Evolutionary conservation across 2,329 filamentous ascomycete genomes (phyloP).

Genomic region (Colletotrichum spinosum): DNA sequence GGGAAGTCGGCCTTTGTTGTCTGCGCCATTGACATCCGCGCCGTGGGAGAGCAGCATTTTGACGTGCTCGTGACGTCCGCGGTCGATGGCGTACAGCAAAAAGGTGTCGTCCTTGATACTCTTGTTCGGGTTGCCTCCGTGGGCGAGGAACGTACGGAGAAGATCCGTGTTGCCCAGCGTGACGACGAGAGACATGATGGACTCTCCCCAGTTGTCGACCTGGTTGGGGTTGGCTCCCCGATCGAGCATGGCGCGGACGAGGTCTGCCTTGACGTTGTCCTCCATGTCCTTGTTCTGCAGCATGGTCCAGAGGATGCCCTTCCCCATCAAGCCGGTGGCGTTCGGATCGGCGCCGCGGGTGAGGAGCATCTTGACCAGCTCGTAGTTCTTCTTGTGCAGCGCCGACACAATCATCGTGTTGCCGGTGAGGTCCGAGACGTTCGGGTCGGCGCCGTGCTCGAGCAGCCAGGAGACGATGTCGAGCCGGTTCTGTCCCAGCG

Average conservation of each 20-base stretch:
- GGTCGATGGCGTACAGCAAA: conserved; percentile 46
- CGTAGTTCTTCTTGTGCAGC: conserved; percentile 43
- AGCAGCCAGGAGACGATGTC: conserved; percentile 50
- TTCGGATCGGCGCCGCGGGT: conserved; percentile 40
- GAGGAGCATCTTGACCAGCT: conserved; percentile 36
- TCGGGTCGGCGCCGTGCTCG: conserved; percentile 47
- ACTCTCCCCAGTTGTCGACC: conserved; percentile 43
- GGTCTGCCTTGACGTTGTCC: conserved; percentile 21
- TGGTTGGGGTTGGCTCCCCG: conserved; percentile 36
- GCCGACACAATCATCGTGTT: conserved; percentile 48
- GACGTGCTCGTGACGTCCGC: conserved; percentile 40
- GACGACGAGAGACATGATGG: conserved; percentile 38
- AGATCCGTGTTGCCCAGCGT: conserved; percentile 30
- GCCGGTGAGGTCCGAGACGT: conserved; percentile 45
- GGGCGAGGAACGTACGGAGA: conserved; percentile 33
- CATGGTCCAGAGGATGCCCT: conserved; percentile 26
- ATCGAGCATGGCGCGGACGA: conserved; percentile 18
- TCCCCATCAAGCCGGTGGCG: conserved; percentile 24
- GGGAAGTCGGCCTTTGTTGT: conserved; percentile 31
- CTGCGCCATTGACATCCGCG: conserved; percentile 45
- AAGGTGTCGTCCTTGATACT: conserved; percentile 39
- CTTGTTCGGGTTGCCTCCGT: conserved; percentile 37
- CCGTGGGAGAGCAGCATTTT: conserved; percentile 46
- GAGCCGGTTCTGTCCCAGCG: conserved; percentile 42
- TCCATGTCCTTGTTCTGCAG: conserved; percentile 31